Evolutionary conservation across 257 asterid genomes (phyloP), one percentile per base, ranked within the genome.

Genomic region (Osmanthus fragrans): DNA sequence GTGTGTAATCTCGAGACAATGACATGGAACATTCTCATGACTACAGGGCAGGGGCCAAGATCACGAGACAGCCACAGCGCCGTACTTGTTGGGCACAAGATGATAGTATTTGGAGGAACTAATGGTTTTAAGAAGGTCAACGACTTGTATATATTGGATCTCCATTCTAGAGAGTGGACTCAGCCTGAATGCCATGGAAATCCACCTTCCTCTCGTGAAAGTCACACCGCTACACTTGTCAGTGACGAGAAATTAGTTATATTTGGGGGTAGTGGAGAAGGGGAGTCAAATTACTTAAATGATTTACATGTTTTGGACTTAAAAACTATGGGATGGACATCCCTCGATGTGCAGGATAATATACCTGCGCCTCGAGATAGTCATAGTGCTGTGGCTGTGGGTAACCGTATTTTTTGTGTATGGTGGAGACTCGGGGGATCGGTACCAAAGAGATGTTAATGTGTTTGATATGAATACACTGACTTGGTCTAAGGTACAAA

Each of bases 201-300:
- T 49, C 95, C 92, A 5, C 99, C 99, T 23, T 84, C 88, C 0
- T 83, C 99, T 12, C 96, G 99, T 0, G 99, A 95, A 73, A 95
- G 99, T 45, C 99, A 95, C 90, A 87, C 94, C 0, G 90, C 96
- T 16, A 90, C 90, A 7, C 91, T 89, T 0, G 80, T 90, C 65
- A 80, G 85, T 12, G 91, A 88, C 7, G 90, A 88, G 39, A 90
- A 82, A 51, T 77, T 95, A 77, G 85, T 95, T 58, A 76, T 95
- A 25, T 95, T 95, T 69, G 99, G 99, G 23, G 99, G 99, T 11
- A 95, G 97, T 51, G 99, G 99, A 34, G 94, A 90, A 83, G 99
- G 99, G 42, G 97, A 91, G 65, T 87, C 90, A 0, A 93, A 91
- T 80, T 93, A 91, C 77, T 82, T 95, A 80, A 95, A 89, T 71